phyloP scores from a whole-genome alignment of 2,329 filamentous ascomycete genomes.

The Fusarium falciforme region DNA sequence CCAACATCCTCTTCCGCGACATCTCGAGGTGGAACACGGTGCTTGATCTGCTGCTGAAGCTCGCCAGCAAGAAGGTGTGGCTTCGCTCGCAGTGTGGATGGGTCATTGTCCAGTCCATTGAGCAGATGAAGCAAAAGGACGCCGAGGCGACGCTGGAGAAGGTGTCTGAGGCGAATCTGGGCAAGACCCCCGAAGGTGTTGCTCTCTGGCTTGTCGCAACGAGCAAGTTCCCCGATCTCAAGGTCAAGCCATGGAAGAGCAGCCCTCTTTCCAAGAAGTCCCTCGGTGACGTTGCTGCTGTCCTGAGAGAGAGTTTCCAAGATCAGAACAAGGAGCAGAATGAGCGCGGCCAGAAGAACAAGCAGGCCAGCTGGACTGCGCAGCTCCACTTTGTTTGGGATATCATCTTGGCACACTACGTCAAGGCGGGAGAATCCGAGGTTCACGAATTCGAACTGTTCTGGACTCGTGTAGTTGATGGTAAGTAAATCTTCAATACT shows the following conservation, averaged over 20 bases:
- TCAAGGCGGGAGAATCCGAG: slow-evolving; percentile 51
- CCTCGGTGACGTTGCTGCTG: slow-evolving; percentile 75
- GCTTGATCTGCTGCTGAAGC: slow-evolving; percentile 77
- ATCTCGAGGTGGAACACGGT: slow-evolving; percentile 72
- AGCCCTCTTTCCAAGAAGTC: slow-evolving; percentile 80
- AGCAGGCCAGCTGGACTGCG: slow-evolving; percentile 80
- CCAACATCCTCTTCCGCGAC: slow-evolving; percentile 75
- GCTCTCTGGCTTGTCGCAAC: slow-evolving; percentile 85
- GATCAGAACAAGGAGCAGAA: slow-evolving; percentile 61
- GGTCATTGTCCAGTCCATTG: slow-evolving; percentile 79
- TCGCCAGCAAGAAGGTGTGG: slow-evolving; percentile 88
- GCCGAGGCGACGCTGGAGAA: slow-evolving; percentile 72
- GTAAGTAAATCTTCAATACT: slow-evolving; percentile 60
- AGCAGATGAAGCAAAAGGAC: slow-evolving; percentile 68
- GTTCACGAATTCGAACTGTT: slow-evolving; percentile 75
- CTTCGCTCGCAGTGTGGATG: slow-evolving; percentile 88
- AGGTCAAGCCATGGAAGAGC: slow-evolving; percentile 75
- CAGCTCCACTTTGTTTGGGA: slow-evolving; percentile 92
- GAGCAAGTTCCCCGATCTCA: slow-evolving; percentile 71
- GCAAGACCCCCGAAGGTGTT: slow-evolving; percentile 87
- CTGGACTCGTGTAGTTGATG: slow-evolving; percentile 88
- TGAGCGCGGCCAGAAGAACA: slow-evolving; percentile 57
- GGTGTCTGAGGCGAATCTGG: slow-evolving; percentile 73
- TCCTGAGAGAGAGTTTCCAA: slow-evolving; percentile 80
- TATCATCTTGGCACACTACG: slow-evolving; percentile 72